Evolutionary conservation across 2,329 filamentous ascomycete species (phyloP).

Genomic region (Colletotrichum tanaceti): DNA sequence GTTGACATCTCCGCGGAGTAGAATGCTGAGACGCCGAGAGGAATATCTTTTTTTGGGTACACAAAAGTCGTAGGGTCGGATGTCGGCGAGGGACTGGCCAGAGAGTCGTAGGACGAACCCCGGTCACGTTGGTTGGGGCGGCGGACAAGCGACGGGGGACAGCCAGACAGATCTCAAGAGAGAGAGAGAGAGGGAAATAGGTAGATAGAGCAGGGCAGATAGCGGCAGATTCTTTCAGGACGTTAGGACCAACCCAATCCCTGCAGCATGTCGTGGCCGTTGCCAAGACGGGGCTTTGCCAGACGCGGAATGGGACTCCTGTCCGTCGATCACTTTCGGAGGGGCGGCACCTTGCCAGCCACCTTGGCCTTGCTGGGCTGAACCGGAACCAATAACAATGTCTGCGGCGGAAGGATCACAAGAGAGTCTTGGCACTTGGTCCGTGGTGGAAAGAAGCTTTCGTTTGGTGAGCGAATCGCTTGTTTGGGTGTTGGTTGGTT

Average conservation of each 20-base stretch:
- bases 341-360: slow-evolving; percentile 1
- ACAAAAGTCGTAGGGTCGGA: too few relatives aligned
- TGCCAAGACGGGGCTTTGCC: slow-evolving; percentile 27
- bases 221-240: slow-evolving; percentile 24
- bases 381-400: slow-evolving; percentile 30
- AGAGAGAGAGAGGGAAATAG: background rate
- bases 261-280: slow-evolving; percentile 33
- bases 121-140: background rate
- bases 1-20: slow-evolving; percentile 18
- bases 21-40: background rate
- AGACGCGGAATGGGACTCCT: too few relatives aligned
- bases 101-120: background rate
- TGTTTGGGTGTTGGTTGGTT: background rate
- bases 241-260: slow-evolving; percentile 9
- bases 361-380: slow-evolving; percentile 14
- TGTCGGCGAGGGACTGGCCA: background rate
- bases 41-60: background rate
- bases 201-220: slow-evolving; percentile 2
- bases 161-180: background rate
- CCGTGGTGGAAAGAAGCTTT: slow-evolving; percentile 14
- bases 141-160: background rate
- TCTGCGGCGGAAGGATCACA: slow-evolving; percentile 12
- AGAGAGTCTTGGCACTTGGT: slow-evolving; percentile 21
- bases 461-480: background rate
- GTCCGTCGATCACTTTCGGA: slow-evolving; percentile 28